Percentiles rank a stretch among this genome's conserved stretches.
phyloP scores from a whole-genome alignment of 257 asterid genomes.

The Petunia secreta region DNA sequence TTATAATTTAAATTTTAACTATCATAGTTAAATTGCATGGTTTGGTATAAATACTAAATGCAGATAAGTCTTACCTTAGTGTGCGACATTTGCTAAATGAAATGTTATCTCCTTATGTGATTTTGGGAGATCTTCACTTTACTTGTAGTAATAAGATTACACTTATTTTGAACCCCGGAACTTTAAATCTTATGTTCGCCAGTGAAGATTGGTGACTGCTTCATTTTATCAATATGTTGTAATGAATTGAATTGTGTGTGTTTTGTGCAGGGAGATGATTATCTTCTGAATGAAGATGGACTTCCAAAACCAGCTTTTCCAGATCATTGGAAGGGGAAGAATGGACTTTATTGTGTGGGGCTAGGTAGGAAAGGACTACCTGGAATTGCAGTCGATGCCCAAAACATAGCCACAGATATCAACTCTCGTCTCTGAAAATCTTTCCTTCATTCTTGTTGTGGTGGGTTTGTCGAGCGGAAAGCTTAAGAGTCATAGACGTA shows the following conservation, averaged over 20 bases:
- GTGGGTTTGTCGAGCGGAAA: neutral
- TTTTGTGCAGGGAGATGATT: conserved; percentile 51
- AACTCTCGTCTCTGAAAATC: conserved; percentile 29
- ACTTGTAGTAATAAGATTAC: too few species aligned
- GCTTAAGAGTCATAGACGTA: neutral
- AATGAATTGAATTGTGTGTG: neutral
- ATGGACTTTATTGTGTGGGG: conserved; percentile 72
- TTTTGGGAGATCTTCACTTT: neutral
- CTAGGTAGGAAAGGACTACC: conserved; percentile 58
- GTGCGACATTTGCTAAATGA: too few species aligned
- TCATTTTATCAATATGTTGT: neutral
- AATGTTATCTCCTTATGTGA: neutral
- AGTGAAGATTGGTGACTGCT: too few species aligned
- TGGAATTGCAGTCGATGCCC: conserved; percentile 70
- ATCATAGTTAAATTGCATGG: too few species aligned
- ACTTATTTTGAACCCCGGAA: neutral
- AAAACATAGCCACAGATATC: conserved; percentile 61
- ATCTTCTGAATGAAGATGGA: conserved; percentile 63
- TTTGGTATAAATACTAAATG: too few species aligned
- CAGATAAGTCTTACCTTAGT: neutral
- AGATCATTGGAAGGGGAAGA: conserved; percentile 72
- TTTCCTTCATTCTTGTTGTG: neutral
- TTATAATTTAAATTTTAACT: too few species aligned
- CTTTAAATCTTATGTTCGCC: neutral
- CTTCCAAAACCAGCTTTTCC: conserved; percentile 51